phyloP scores from a whole-genome alignment of 75 land plant species.

The Picea glauca region DNA sequence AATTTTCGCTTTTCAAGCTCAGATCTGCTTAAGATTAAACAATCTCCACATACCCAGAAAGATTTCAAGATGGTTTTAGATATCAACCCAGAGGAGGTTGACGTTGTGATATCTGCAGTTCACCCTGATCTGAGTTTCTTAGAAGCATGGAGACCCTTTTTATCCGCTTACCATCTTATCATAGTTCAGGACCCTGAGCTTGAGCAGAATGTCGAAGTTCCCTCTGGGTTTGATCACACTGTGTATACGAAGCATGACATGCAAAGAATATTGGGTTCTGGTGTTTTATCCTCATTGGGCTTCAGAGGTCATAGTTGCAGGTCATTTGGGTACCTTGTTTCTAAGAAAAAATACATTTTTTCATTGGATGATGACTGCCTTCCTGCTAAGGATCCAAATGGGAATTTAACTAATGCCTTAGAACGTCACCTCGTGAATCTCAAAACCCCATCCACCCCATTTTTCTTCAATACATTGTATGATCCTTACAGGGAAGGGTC shows the following conservation, averaged over 20 bases:
- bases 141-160: slow-evolving; percentile 56
- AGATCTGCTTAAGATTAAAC: too few species aligned
- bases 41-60: too few species aligned
- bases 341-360: slow-evolving; percentile 63
- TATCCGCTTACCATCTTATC: slow-evolving; percentile 67
- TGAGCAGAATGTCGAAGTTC: slow-evolving; percentile 35
- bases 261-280: slow-evolving; percentile 24
- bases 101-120: slow-evolving; percentile 64
- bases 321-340: slow-evolving; percentile 78
- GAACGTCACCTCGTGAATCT: slow-evolving; percentile 77
- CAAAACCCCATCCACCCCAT: slow-evolving; percentile 71
- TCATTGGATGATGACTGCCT: slow-evolving; percentile 81
- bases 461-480: slow-evolving; percentile 94
- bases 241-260: slow-evolving; percentile 55
- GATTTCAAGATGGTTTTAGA: too few species aligned
- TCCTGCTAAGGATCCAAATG: slow-evolving; percentile 65
- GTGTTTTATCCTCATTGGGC: slow-evolving; percentile 17
- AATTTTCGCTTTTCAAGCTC: too few species aligned
- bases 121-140: slow-evolving; percentile 55
- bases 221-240: slow-evolving; percentile 53
- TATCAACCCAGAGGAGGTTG: slow-evolving; percentile 37
- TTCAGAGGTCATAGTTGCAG: slow-evolving; percentile 63
- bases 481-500: slow-evolving; percentile 81
- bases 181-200: slow-evolving; percentile 63
- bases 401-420: slow-evolving; percentile 48